Conservation (phyloP, 2,329 filamentous ascomycete genomes). For the Calonectria pteridis region DNA sequence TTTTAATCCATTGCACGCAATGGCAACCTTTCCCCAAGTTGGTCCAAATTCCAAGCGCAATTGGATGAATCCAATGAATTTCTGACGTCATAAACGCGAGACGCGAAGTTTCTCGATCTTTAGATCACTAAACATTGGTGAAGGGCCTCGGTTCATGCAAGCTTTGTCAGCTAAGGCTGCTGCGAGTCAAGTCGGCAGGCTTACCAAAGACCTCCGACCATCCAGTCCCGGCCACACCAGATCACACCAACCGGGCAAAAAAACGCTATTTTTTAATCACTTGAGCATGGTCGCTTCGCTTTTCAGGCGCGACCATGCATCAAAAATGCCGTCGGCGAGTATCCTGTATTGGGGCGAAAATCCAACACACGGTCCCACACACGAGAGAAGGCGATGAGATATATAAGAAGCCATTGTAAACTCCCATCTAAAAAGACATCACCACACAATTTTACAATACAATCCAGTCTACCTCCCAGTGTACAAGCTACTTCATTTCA, state of each 20-base stretch:
- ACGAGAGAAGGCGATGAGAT: not conserved
- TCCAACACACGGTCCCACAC: not conserved
- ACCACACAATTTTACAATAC: not conserved
- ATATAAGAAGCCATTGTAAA: conserved; percentile 10
- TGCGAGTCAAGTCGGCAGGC: not conserved
- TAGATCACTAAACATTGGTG: not conserved
- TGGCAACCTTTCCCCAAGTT: not conserved
- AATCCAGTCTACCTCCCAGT: not conserved
- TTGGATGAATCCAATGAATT: not conserved
- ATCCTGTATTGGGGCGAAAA: not conserved
- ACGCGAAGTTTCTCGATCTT: not conserved
- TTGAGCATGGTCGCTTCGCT: not conserved
- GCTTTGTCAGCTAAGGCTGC: not conserved
- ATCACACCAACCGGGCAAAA: not conserved
- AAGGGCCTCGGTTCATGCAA: not conserved
- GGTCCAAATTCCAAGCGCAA: not conserved
- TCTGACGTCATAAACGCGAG: not conserved
- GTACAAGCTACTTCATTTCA: not conserved
- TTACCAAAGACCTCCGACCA: not conserved
- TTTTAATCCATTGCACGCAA: not conserved
- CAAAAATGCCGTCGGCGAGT: conserved; percentile 19
- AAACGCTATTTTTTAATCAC: not conserved
- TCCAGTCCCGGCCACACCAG: not conserved
- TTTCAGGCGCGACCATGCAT: not conserved
- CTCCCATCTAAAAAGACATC: not conserved